Conservation (phyloP, 805 yeast genomes). For the Kazachstania martiniae region DNA sequence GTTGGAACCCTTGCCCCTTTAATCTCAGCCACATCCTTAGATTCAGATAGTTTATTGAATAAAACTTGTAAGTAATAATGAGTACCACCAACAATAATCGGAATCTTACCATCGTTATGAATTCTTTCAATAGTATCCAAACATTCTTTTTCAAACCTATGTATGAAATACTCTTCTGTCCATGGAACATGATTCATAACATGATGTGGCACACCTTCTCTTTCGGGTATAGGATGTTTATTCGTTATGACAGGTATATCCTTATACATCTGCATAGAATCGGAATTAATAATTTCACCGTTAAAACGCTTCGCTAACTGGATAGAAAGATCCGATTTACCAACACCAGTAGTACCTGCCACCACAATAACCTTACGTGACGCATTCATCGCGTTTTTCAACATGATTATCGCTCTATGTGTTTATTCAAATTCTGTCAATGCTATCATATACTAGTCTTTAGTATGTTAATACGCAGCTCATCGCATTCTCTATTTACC, state of each 20-base stretch:
- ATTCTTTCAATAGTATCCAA: conserved; percentile 48
- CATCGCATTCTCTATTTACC: too few relatives aligned
- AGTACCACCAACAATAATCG: conserved; percentile 91
- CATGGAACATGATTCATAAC: conserved; percentile 76
- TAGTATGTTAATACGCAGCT: too few relatives aligned
- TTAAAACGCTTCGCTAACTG: conserved; percentile 65
- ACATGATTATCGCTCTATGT: neutral
- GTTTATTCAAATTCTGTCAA: too few relatives aligned
- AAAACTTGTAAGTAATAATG: conserved; percentile 83
- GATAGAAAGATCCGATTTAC: conserved; percentile 63
- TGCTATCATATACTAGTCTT: too few relatives aligned
- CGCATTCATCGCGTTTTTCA: too few relatives aligned
- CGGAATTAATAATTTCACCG: conserved; percentile 92
- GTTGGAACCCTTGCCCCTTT: conserved; percentile 10
- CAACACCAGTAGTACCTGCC: conserved; percentile 94
- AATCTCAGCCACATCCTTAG: conserved; percentile 2
- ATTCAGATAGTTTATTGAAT: conserved; percentile 39
- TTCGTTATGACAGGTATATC: conserved; percentile 72
- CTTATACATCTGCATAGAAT: conserved; percentile 90
- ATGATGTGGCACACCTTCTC: conserved; percentile 72
- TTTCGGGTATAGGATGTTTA: conserved; percentile 76
- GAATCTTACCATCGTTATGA: conserved; percentile 56
- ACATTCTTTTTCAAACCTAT: conserved; percentile 70
- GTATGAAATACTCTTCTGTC: conserved; percentile 74
- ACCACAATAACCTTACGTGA: conserved; percentile 42